Evolutionary conservation across 305 asterid species (phyloP), one percentile per base, ranked within the genome.

Genomic region (Ruellia speciosa): DNA sequence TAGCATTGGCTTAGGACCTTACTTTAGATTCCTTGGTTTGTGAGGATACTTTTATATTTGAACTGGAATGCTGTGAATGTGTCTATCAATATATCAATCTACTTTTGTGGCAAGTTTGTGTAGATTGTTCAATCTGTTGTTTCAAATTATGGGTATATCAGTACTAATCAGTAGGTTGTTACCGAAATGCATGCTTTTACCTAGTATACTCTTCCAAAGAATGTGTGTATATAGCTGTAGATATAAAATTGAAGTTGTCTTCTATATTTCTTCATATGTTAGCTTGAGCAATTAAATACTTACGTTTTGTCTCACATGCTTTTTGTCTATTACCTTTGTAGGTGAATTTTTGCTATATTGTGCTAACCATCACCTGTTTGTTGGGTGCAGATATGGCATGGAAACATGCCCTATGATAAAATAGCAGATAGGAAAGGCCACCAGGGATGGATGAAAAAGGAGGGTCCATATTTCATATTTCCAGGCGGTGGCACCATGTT

Each of bases 401-500:
- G 83, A 47, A 93, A 93, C 77, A 82, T 82, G 97, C 97, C 99
- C 19, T 88, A 86, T 66, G 76, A 81, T 65, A 88, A 93, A 79
- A 75, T 93, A 76, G 96, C 99, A 46, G 95, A 88, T 65, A 81
- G 97, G 73, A 93, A 93, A 74, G 99, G 96, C 33, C 96, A 86
- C 68, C 97, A 89, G 59, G 95, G 99, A 70, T 86, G 96, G 97
- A 93, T 93, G 97, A 93, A 86, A 76, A 79, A 71, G 63, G 92
- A 93, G 73, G 99, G 99, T 18, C 82, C 84, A 5, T 58, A 84
- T 79, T 86, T 93, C 71, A 75, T 86, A 67, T 93, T 93, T 79
- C 96, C 99, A 56, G 99, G 97, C 58, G 97, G 96, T 43, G 95
- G 99, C 53, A 85, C 95, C 39, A 86, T 93, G 99, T 93, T 93